These are phyloP conservation scores for Solidago caesia DNA, from an alignment of 129 eudicot species.

Conservation along the genomic window DNA sequence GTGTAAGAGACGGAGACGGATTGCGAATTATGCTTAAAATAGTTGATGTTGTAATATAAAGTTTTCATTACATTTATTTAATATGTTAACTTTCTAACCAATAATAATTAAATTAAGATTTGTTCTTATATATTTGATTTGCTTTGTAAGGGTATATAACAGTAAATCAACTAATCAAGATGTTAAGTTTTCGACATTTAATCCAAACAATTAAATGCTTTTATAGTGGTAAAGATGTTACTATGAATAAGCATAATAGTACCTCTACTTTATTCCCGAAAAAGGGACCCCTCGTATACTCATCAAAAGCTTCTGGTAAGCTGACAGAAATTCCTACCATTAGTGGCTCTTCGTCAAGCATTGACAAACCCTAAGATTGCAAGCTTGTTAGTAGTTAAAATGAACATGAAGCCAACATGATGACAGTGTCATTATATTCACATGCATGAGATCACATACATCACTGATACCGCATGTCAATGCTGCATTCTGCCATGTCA, in stretches of 20 bases:
- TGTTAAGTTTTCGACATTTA: too few species aligned
- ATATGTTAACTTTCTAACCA: too few species aligned
- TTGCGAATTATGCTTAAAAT: too few species aligned
- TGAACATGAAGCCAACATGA: slow-evolving; percentile 17
- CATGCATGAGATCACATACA: slow-evolving; percentile 43
- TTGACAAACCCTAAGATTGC: slow-evolving; percentile 61
- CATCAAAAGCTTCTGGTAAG: slow-evolving; percentile 64
- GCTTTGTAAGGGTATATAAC: too few species aligned
- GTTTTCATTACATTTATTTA: too few species aligned
- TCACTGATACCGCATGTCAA: slow-evolving; percentile 47
- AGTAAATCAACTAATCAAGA: too few species aligned
- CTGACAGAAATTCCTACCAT: slow-evolving; percentile 58
- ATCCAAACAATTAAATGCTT: too few species aligned
- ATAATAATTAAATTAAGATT: too few species aligned
- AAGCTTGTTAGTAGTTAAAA: slow-evolving; percentile 23
- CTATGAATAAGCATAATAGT: slow-evolving; percentile 8
- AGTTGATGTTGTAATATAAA: too few species aligned
- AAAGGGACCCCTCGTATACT: slow-evolving; percentile 68
- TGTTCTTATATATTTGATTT: too few species aligned
- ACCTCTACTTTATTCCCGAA: slow-evolving; percentile 82
- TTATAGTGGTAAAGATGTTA: too few species aligned
- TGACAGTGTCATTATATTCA: background rate
- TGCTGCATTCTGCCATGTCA: slow-evolving; percentile 65
- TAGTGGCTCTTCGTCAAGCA: slow-evolving; percentile 66
- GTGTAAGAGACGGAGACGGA: too few species aligned